Percentiles rank a stretch among this genome's conserved stretches.
These are phyloP conservation scores for Fusarium tupiense DNA, from an alignment of 2,329 filamentous ascomycete species.

Conservation along the genomic window DNA sequence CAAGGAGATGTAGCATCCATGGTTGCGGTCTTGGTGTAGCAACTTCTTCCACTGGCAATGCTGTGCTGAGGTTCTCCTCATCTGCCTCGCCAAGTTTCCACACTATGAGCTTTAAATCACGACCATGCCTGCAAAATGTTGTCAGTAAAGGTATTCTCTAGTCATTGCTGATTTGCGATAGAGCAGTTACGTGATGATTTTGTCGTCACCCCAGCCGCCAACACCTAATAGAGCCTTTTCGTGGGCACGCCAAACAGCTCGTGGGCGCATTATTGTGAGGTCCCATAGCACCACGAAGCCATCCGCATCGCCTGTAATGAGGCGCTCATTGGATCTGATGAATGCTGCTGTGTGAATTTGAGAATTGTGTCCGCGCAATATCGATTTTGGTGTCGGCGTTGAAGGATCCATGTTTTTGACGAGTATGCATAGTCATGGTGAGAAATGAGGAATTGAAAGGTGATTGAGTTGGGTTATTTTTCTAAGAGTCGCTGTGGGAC, in stretches of 20 bases:
- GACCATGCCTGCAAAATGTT: conserved; percentile 73
- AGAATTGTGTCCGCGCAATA: conserved; percentile 86
- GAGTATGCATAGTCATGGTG: conserved; percentile 1
- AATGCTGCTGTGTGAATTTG: conserved; percentile 83
- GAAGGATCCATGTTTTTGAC: conserved; percentile 42
- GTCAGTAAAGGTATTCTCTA: not conserved
- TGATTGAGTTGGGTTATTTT: not conserved
- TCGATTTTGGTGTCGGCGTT: conserved; percentile 58
- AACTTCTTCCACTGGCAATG: conserved; percentile 74
- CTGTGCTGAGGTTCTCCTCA: conserved; percentile 71
- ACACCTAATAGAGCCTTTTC: conserved; percentile 79
- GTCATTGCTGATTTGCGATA: not conserved
- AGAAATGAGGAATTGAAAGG: not conserved
- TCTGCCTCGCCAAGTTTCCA: conserved; percentile 77
- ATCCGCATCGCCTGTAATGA: conserved; percentile 88
- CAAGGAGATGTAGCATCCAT: conserved; percentile 84
- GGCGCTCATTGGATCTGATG: conserved; percentile 75
- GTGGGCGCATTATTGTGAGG: conserved; percentile 79
- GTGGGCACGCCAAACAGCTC: conserved; percentile 89
- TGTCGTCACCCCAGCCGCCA: conserved; percentile 74
- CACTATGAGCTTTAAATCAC: conserved; percentile 85
- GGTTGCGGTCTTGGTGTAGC: conserved; percentile 67
- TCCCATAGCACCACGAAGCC: conserved; percentile 92
- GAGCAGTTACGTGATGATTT: conserved; percentile 79
- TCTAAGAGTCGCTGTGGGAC: conserved; percentile 15